Evolutionary conservation across 306 rosid genomes (phyloP), one percentile per base, ranked within the genome.

Genomic region (Glycine soja): DNA sequence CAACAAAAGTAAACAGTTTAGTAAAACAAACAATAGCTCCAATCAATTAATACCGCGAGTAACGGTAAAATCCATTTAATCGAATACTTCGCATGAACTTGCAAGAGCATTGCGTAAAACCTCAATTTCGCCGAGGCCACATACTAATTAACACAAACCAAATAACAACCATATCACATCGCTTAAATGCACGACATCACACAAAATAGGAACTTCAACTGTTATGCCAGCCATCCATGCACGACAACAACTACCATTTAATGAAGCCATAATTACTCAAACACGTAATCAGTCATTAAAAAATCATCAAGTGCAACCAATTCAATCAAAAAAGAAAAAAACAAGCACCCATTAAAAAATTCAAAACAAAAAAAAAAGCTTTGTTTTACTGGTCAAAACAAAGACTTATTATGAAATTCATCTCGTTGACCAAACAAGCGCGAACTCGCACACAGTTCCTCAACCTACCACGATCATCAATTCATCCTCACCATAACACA

Each of bases 341-440:
- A 19, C 0, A 3, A 43, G 19, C 16, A 36, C 3, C 10, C 14
- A 38, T 30, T 15, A 58, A 18, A 58, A 61, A 59, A 24, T 11
- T 12, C 8, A 6, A 42, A 4, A 36, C 15, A 14, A 61, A 8
- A 62, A 32, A 24, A n/a, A 70, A 19, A 70, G 57, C 7, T 63
- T 65, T 4, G 19, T 54, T 63, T 45, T 6, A 72, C 66, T 47
- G 74, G 82, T 87, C 84, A 86, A 38, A 84, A 77, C 66, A 15
- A 61, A 68, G 6, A 15, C 59, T 2, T 2, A 6, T 7, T 13
- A 24, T 5, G 15, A 66, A 8, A 15, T 11, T 57, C 81, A 70
- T 10, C 50, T 8, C 83, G 79, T 56, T 75, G 76, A 75, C 72
- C 78, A 85, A 81, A 80, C 14, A 83, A 43, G 15, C 48, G 8